Base-by-base conservation (phyloP, 805 yeast species). In the Wickerhamiella alocasiicola region DNA sequence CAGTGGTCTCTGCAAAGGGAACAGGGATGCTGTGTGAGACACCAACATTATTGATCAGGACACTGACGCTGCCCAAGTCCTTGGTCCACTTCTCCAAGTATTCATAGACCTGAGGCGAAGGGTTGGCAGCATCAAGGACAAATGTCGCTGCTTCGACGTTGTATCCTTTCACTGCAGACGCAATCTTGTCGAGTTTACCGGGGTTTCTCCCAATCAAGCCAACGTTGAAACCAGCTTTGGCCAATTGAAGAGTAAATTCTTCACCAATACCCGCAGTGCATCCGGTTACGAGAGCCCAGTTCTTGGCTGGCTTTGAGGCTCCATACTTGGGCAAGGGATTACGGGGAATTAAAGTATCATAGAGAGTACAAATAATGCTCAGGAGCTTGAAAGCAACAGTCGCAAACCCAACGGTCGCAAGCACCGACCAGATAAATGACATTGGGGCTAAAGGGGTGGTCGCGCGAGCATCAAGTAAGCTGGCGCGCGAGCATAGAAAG, bases 221-320 rank as follows among this genome's bases (percentile, higher is more conserved):
- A 35, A 91, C 60, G 51, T 85, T 87, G 59, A 87, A 79, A 2
- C 95, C 95, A 49, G 71, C 76, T 41, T 69, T 61, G 9, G 97
- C 98, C 61, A 91, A 70, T 63, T 88, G 97, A 19, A 63, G 55
- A 2, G 95, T 78, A 56, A 73, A 91, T 59, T 91, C 95, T 57
- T 87, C 84, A 44, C 98, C 98, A 55, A 91, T 80, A 26, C 98
- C 98, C 58, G 91, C 97, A 36, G 96, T 83, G 3, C 96, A 93
- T 44, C 98, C 98, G 5, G 98, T 91, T 13, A 91, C 72, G 24
- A 91, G 81, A n/a, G 96, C 95, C 88, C 95, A 91, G 30, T 72
- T 34, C 21, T 16, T 21, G 28, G 34, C 32, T 17, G 31, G 67
- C 20, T 79, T 80, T 38, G 63, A 61, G 34, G 45, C 37, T 21